Evolutionary conservation across 495 filamentous ascomycete species (phyloP).

Genomic region (Entonaema liquescens): DNA sequence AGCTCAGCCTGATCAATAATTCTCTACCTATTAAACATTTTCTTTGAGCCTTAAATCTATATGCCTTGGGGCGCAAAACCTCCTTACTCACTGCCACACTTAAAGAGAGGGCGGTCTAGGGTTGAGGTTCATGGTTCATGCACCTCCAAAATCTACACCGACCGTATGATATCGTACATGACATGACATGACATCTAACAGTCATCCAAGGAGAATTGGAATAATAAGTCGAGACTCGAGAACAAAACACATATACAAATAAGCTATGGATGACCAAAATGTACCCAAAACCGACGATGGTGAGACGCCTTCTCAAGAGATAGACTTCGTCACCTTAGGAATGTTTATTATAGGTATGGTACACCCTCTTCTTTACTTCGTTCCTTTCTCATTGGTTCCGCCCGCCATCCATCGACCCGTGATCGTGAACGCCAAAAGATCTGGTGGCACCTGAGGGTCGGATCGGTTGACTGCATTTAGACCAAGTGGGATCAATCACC

Average conservation of each 20-base stretch:
- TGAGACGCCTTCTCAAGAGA: conserved; percentile 49
- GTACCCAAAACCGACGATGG: conserved; percentile 23
- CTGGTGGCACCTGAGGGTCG: background rate
- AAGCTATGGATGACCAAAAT: conserved; percentile 33
- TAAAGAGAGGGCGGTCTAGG: conserved; percentile 32
- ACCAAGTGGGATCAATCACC: conserved; percentile 17
- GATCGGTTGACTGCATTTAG: conserved; percentile 19
- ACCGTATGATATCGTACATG: conserved; percentile 26
- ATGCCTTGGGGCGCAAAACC: conserved; percentile 25
- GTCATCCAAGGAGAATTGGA: conserved; percentile 8
- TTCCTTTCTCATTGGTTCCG: conserved; percentile 12
- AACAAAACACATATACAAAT: conserved; percentile 1
- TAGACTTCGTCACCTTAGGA: conserved; percentile 87
- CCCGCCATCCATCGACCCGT: conserved; percentile 2
- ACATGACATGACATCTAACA: conserved; percentile 30
- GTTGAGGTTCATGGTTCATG: conserved; percentile 23
- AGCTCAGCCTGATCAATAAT: conserved; percentile 32
- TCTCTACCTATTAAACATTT: conserved; percentile 20
- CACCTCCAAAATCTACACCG: conserved; percentile 21
- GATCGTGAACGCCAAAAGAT: conserved; percentile 6
- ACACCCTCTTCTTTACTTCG: conserved; percentile 33
- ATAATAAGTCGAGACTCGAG: conserved; percentile 19
- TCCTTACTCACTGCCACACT: background rate
- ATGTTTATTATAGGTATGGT: conserved; percentile 97
- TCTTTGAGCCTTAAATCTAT: background rate